A percentile compares a stretch with the other conserved stretches of the same genome.
Conservation (phyloP, 1,284 basidiomycete species). For the Heterobasidion annosum region DNA sequence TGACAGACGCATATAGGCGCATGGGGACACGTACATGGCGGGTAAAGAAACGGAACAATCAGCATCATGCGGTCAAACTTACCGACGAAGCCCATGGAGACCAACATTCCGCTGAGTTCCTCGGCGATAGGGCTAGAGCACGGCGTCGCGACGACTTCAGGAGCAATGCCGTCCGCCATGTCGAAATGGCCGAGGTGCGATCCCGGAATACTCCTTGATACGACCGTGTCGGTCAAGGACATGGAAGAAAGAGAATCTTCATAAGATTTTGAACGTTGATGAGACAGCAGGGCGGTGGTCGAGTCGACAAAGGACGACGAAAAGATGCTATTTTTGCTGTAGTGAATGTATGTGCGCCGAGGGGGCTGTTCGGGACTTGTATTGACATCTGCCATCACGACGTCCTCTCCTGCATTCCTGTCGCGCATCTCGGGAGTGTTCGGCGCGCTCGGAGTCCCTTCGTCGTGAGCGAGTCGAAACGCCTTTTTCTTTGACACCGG, state of each 20-base stretch:
- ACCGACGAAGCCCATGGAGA: slow-evolving; percentile 9
- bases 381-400: not conserved
- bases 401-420: not conserved
- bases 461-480: not conserved
- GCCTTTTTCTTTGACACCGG: slow-evolving; percentile 15
- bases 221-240: not conserved
- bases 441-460: slow-evolving; percentile 5
- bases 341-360: slow-evolving; percentile 17
- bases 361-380: not conserved
- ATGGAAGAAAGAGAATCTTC: not conserved
- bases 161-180: not conserved
- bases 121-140: slow-evolving; percentile 6
- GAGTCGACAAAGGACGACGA: slow-evolving; percentile 21
- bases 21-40: not conserved
- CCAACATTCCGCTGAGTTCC: slow-evolving; percentile 9
- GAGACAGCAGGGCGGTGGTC: slow-evolving; percentile 1
- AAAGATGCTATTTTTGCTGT: slow-evolving; percentile 24
- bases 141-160: not conserved
- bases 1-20: slow-evolving; percentile 2
- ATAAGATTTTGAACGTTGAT: slow-evolving; percentile 4
- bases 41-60: not conserved
- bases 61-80: not conserved
- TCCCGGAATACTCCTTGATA: slow-evolving; percentile 2
- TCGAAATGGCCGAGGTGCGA: slow-evolving; percentile 1
- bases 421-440: slow-evolving; percentile 3